These are phyloP conservation scores for Ogataea ramenticola DNA, from an alignment of 805 yeast species.

Conservation along the genomic window DNA sequence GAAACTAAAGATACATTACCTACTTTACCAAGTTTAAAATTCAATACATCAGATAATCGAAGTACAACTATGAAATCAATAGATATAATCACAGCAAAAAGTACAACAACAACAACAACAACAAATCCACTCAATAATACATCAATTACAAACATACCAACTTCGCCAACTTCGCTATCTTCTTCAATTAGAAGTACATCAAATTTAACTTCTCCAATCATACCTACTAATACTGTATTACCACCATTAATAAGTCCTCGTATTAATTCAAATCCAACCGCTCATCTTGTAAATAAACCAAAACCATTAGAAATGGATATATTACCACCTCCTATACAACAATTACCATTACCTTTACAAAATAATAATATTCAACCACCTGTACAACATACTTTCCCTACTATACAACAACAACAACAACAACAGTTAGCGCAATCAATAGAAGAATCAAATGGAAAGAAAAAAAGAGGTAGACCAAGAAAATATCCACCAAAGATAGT, in stretches of 20 bases:
- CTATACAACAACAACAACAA: neutral
- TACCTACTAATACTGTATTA: neutral
- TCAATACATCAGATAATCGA: neutral
- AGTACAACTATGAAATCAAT: too few relatives aligned
- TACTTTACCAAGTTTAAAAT: neutral
- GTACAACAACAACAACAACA: too few relatives aligned
- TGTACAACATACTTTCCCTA: neutral
- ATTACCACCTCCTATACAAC: too few relatives aligned
- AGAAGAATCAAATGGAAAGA: conserved; percentile 4
- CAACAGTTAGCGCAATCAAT: neutral
- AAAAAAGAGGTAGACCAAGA: conserved; percentile 20
- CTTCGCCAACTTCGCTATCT: neutral
- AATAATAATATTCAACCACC: too few relatives aligned
- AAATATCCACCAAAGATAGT: conserved; percentile 6
- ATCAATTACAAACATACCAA: too few relatives aligned
- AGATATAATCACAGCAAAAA: too few relatives aligned
- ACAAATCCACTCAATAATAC: too few relatives aligned
- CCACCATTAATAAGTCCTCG: neutral
- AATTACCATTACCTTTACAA: too few relatives aligned
- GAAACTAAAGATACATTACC: neutral
- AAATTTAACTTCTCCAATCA: neutral
- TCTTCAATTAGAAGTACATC: neutral
- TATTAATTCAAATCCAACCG: too few relatives aligned
- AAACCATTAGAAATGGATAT: too few relatives aligned
- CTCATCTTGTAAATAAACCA: too few relatives aligned